Conservation (phyloP, 306 rosid species). For the Vachellia collinsii region DNA sequence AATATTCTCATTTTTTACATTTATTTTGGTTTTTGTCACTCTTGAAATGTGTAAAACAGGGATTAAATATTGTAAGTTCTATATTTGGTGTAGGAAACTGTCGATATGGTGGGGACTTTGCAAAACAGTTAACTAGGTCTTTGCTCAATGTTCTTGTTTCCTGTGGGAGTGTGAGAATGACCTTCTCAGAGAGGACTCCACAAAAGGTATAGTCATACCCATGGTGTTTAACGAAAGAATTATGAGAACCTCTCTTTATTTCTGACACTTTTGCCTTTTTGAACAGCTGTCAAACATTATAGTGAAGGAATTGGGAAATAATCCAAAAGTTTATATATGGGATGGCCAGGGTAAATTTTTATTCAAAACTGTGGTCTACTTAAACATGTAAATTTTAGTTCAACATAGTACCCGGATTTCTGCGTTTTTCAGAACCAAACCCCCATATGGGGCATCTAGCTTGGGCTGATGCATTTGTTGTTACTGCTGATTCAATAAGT, state of each 20-base stretch:
- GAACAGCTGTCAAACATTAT: slow-evolving; percentile 66
- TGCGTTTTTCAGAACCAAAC: slow-evolving; percentile 67
- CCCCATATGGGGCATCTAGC: slow-evolving; percentile 91
- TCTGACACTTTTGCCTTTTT: slow-evolving; percentile 27
- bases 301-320: slow-evolving; percentile 71
- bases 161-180: slow-evolving; percentile 92
- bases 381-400: slow-evolving; percentile 21
- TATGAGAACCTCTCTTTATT: neutral
- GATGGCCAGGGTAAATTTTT: slow-evolving; percentile 68
- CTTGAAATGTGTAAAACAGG: neutral
- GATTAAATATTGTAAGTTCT: slow-evolving; percentile 4
- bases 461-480: slow-evolving; percentile 92
- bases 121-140: slow-evolving; percentile 70
- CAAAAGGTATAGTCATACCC: slow-evolving; percentile 57
- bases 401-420: slow-evolving; percentile 3
- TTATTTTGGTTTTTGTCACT: neutral
- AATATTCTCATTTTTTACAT: neutral
- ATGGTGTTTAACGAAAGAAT: slow-evolving; percentile 8
- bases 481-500: slow-evolving; percentile 96
- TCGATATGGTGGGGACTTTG: slow-evolving; percentile 83
- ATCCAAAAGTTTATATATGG: slow-evolving; percentile 88
- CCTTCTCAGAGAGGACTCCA: slow-evolving; percentile 88
- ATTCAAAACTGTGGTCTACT: slow-evolving; percentile 27
- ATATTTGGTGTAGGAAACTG: slow-evolving; percentile 66
- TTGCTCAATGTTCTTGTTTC: slow-evolving; percentile 68